These are phyloP conservation scores for Luffa acutangula DNA, from an alignment of 306 rosid species.

Conservation along the genomic window DNA sequence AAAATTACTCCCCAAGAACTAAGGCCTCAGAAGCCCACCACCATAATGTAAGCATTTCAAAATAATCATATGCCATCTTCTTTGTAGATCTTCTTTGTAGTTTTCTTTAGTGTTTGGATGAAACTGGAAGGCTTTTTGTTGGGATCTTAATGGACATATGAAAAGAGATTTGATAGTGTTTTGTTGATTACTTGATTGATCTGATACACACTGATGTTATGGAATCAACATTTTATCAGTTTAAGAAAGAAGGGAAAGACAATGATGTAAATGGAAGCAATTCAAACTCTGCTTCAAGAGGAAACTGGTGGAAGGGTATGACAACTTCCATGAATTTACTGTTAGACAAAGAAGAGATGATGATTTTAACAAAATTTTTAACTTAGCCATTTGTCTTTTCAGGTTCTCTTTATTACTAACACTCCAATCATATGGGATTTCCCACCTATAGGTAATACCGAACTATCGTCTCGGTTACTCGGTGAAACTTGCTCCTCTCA, in stretches of 20 bases:
- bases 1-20: slow-evolving; percentile 50
- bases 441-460: not conserved
- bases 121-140: not conserved
- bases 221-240: slow-evolving; percentile 20
- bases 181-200: not conserved
- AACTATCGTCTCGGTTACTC: not conserved
- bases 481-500: not conserved
- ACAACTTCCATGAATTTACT: not conserved
- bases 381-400: slow-evolving; percentile 7
- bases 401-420: slow-evolving; percentile 87
- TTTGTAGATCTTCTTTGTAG: not conserved
- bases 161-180: not conserved
- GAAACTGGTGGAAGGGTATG: slow-evolving; percentile 97
- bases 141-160: not conserved
- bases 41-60: slow-evolving; percentile 30
- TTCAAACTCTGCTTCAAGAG: slow-evolving; percentile 53
- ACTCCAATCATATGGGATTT: not conserved
- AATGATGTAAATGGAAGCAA: slow-evolving; percentile 41
- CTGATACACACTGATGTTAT: not conserved
- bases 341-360: not conserved
- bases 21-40: slow-evolving; percentile 49
- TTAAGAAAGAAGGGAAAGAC: slow-evolving; percentile 44
- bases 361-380: not conserved
- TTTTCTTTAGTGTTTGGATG: not conserved
- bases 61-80: not conserved